phyloP scores from a whole-genome alignment of 148 eudicot species.

The Rheum nobile region DNA sequence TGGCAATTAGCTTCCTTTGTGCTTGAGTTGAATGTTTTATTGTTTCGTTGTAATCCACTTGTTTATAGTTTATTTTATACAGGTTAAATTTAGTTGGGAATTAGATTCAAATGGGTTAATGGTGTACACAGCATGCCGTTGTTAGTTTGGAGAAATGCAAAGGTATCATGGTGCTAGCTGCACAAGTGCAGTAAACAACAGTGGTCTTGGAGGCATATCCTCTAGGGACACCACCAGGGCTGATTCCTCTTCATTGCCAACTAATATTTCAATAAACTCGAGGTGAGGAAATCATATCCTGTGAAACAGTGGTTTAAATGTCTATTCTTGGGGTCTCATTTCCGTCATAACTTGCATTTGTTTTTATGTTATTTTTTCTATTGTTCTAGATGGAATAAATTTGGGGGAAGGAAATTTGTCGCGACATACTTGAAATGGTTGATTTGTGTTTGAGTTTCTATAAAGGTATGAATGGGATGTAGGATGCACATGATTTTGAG shows the following conservation, averaged over 20 bases:
- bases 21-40: neutral
- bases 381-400: neutral
- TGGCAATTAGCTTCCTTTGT: neutral
- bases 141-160: conserved; percentile 88
- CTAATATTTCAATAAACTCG: conserved; percentile 58
- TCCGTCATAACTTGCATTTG: neutral
- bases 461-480: neutral
- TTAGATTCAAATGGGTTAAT: conserved; percentile 11
- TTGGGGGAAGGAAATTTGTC: neutral
- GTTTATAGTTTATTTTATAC: neutral
- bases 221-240: conserved; percentile 62
- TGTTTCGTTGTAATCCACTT: neutral
- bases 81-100: neutral
- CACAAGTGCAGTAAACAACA: conserved; percentile 88
- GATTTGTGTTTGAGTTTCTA: neutral
- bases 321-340: neutral
- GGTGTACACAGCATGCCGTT: conserved; percentile 81
- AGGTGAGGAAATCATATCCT: conserved; percentile 28
- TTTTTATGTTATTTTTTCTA: neutral
- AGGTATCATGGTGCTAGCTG: conserved; percentile 82
- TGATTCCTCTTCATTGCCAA: conserved; percentile 46
- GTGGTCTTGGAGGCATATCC: conserved; percentile 52
- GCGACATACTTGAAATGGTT: neutral
- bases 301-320: neutral
- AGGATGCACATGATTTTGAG: neutral